Evolutionary conservation across 2,329 filamentous ascomycete species (phyloP), one percentile per base, ranked within the genome.

Genomic region (Cytospora schulzeri): DNA sequence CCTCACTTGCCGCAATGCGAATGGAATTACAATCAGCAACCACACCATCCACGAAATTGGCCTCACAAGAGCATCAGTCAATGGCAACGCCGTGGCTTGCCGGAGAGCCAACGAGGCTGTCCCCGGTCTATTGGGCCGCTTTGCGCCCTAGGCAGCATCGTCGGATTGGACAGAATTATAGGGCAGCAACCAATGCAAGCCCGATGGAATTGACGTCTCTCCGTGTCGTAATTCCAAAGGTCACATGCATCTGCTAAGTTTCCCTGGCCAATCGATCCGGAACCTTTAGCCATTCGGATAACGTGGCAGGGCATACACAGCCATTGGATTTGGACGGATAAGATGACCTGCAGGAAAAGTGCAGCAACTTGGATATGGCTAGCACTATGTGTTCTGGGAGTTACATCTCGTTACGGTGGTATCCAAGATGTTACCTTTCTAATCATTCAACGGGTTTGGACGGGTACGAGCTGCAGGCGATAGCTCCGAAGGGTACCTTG

Each of bases 51-150:
- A 12, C 8, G n/a, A 33, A 26, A 9, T 19, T 56, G 28, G 45
- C 33, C 28, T 28, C 15, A 3, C 45, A 62, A 31, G 29, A 28
- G 17, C 29, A 1, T 28, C 45, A 3, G 12, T 11, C 38, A 62
- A 28, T n/a, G 35, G n/a, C 59, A 62, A 50, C 51, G 26, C 28
- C 41, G 45, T 41, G 35, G 24, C 26, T 35, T 48, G 28, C 33
- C 45, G 41, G 28, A 12, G 54, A 22, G 28, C 38, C 52, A 33
- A 50, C 54, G 64, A 56, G 64, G 61, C 61, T 14, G 54, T 15
- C 17, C 52, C 61, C 41, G 22, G 64, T 59, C 54, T 24, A 31
- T 64, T 60, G 64, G 64, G 61, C 64, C 35, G 57, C 62, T 24
- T 22, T 52, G 52, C 57, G 33, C 24, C 33, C 53, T 55, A 52